Evolutionary conservation across 1,139 yeast genomes (phyloP), one percentile per base, ranked within the genome.

Genomic region (Magnusiomyces magnusii): DNA sequence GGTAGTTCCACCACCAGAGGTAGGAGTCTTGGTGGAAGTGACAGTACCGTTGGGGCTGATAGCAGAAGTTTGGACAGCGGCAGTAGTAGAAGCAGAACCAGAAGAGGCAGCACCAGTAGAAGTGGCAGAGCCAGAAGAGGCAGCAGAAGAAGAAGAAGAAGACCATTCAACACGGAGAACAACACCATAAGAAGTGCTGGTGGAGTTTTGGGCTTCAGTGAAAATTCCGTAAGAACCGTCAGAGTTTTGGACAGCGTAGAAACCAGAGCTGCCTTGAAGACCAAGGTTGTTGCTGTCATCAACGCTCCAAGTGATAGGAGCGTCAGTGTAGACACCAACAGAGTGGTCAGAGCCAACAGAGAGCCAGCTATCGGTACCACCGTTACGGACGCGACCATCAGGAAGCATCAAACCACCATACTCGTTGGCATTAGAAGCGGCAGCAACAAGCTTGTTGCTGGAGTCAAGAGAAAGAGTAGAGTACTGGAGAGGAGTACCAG

Each of bases 21-120:
- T 27, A 34, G 65, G 53, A 25, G 65, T 44, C 5, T 39, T 10
- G 19, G 44, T 39, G 19, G 44, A 3, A 23, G 68, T 9, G n/a
- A 27, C 9, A 44, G 49, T 44, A 23, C n/a, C 21, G 49, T 23
- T 44, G 49, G 49, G 27, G 27, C 7, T 7, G 21, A 13, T 61
- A 36, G 68, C 54, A 61, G 84, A 86, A 68, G 85, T 83, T 69
- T 51, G n/a, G 17, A n/a, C n/a, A n/a, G n/a, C n/a, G n/a, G n/a
- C n/a, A n/a, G n/a, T n/a, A n/a, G 34, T 2, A 19, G 24, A 3
- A 27, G 47, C 41, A 50, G 23, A 21, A 17, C 19, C 3, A 24
- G 39, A 19, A 2, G 24, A 9, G 25, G 42, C n/a, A n/a, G n/a
- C n/a, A n/a, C n/a, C n/a, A n/a, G n/a, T n/a, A n/a, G 34, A 2